Percentiles rank a stretch among this genome's conserved stretches.
Conservation (phyloP, 805 yeast genomes). For the Priceomyces castillae region DNA sequence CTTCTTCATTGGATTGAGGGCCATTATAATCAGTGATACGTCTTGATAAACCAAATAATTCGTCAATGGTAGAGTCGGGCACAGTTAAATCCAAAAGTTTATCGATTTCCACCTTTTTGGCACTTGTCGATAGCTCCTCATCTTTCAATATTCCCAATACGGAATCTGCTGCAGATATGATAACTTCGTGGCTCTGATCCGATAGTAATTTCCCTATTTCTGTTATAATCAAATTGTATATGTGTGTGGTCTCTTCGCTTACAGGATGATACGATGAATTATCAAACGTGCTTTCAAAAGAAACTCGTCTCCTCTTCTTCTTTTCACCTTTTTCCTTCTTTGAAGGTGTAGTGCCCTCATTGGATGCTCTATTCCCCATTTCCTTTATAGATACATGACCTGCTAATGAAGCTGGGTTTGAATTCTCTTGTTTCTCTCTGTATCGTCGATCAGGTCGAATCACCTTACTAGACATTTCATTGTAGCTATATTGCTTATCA, state of each 20-base stretch:
- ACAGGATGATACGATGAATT: conserved; percentile 62
- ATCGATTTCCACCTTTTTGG: conserved; percentile 50
- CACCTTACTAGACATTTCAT: conserved; percentile 78
- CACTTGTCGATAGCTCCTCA: conserved; percentile 39
- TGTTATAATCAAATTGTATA: conserved; percentile 55
- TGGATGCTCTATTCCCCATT: conserved; percentile 55
- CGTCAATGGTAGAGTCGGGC: conserved; percentile 44
- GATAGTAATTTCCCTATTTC: conserved; percentile 59
- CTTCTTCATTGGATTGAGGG: conserved; percentile 9
- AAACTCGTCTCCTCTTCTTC: conserved; percentile 7
- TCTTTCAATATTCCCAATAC: conserved; percentile 53
- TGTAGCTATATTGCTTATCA: conserved; percentile 48
- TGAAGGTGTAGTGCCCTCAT: conserved; percentile 6
- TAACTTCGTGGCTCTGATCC: conserved; percentile 74
- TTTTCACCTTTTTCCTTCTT: conserved; percentile 8
- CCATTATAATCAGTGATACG: conserved; percentile 51
- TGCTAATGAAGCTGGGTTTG: conserved; percentile 68
- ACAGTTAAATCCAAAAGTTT: conserved; percentile 42
- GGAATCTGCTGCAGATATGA: conserved; percentile 70
- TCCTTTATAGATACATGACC: conserved; percentile 68
- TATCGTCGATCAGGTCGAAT: conserved; percentile 39
- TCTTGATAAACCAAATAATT: conserved; percentile 42
- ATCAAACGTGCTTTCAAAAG: conserved; percentile 32
- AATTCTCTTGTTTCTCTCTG: conserved; percentile 43
- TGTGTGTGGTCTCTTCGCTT: conserved; percentile 46